These are phyloP conservation scores for Ensete ventricosum DNA, from an alignment of 176 grass and related monocot species.

Conservation along the genomic window DNA sequence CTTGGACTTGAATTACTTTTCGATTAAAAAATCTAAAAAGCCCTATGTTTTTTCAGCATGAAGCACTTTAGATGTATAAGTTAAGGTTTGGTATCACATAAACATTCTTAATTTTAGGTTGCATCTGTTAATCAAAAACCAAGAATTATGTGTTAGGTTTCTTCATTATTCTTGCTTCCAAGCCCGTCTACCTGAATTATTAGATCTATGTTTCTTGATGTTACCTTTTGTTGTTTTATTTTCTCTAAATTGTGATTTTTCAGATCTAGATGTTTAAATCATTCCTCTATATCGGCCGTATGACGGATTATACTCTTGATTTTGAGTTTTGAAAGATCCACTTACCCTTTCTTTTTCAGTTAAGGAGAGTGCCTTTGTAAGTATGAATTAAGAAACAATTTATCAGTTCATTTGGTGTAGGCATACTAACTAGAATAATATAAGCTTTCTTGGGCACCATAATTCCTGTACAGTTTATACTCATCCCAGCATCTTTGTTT, in stretches of 20 bases:
- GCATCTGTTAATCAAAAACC: neutral
- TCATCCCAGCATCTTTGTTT: neutral
- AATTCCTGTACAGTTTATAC: neutral
- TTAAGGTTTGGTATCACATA: neutral
- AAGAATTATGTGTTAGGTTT: neutral
- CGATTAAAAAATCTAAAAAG: too few relatives aligned
- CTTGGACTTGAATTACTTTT: neutral
- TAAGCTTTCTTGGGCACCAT: neutral
- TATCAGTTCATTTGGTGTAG: neutral
- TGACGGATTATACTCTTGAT: neutral
- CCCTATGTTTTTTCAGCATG: neutral
- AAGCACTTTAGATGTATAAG: neutral
- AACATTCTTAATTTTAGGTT: neutral
- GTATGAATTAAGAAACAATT: too few relatives aligned
- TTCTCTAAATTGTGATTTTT: neutral
- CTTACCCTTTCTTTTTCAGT: neutral
- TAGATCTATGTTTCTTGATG: neutral
- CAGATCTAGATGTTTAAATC: neutral
- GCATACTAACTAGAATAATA: neutral
- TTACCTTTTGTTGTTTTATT: neutral
- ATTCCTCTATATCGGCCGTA: neutral
- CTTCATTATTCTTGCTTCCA: neutral
- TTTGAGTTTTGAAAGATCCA: neutral
- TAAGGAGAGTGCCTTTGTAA: neutral
- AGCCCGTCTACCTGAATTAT: neutral